phyloP scores from a whole-genome alignment of 192 early-diverging fungal species.

The Backusella tarrabulga region DNA sequence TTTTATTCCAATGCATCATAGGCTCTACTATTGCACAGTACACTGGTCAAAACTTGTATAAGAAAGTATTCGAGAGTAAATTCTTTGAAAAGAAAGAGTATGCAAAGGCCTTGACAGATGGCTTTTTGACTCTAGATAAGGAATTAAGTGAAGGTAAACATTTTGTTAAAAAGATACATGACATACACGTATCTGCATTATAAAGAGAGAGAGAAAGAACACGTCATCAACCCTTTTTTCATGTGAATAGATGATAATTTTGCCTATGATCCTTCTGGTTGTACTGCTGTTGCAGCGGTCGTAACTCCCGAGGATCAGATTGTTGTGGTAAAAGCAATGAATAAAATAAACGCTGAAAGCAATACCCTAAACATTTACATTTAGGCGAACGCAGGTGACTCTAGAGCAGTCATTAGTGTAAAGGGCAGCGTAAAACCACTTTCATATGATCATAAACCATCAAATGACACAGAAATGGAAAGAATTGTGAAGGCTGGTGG shows the following conservation, averaged over 20 bases:
- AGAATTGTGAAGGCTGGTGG: slow-evolving; percentile 93
- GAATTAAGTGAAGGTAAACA: slow-evolving; percentile 61
- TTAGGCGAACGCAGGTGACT: slow-evolving; percentile 94
- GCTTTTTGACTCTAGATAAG: slow-evolving; percentile 80
- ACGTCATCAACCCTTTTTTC: too few species aligned
- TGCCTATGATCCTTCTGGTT: slow-evolving; percentile 82
- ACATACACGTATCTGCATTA: too few species aligned
- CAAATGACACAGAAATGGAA: slow-evolving; percentile 76
- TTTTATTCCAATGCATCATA: slow-evolving; percentile 9
- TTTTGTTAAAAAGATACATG: not conserved
- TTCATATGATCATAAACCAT: slow-evolving; percentile 96
- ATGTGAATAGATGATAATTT: slow-evolving; percentile 45
- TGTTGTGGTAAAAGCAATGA: slow-evolving; percentile 55
- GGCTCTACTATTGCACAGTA: slow-evolving; percentile 84
- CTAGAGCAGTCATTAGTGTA: slow-evolving; percentile 82
- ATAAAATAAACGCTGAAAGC: not conserved
- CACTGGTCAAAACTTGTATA: slow-evolving; percentile 76
- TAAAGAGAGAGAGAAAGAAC: too few species aligned
- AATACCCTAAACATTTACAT: not conserved
- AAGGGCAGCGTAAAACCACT: slow-evolving; percentile 76
- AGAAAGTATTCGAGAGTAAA: slow-evolving; percentile 63
- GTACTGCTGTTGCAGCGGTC: slow-evolving; percentile 88
- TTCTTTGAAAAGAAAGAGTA: slow-evolving; percentile 73
- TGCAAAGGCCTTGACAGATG: slow-evolving; percentile 76
- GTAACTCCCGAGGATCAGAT: slow-evolving; percentile 79